These are phyloP conservation scores for Solanum chaucha DNA, from an alignment of 257 asterid genomes.

Conservation along the genomic window DNA sequence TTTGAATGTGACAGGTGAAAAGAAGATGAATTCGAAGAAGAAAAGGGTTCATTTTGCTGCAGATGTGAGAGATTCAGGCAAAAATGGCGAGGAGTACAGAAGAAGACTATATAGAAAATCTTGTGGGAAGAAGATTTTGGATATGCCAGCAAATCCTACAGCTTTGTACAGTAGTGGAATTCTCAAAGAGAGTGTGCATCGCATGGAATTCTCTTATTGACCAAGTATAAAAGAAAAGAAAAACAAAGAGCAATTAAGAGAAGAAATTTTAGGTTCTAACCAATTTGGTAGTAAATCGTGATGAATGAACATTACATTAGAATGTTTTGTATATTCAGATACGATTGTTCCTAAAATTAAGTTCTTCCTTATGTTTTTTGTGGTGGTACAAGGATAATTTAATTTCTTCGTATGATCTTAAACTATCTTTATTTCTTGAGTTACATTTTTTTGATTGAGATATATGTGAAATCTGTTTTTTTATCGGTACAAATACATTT, in stretches of 20 bases:
- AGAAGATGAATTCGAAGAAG: slow-evolving; percentile 21
- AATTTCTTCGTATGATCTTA: background rate
- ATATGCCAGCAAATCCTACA: slow-evolving; percentile 52
- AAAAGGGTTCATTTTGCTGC: slow-evolving; percentile 62
- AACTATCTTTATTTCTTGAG: background rate
- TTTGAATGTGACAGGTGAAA: slow-evolving; percentile 8
- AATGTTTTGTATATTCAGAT: background rate
- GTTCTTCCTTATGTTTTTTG: background rate
- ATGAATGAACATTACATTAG: background rate
- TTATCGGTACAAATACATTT: too few species aligned
- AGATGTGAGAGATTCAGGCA: slow-evolving; percentile 52
- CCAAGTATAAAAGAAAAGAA: background rate
- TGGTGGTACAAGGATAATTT: background rate
- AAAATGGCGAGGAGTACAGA: slow-evolving; percentile 48
- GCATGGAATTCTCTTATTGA: slow-evolving; percentile 29
- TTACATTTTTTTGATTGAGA: too few species aligned
- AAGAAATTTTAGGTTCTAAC: background rate
- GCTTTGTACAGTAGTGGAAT: slow-evolving; percentile 55
- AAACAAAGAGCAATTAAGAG: background rate
- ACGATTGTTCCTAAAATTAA: background rate
- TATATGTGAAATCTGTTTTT: background rate
- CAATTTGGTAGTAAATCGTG: background rate
- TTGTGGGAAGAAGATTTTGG: slow-evolving; percentile 20
- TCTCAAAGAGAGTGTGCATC: slow-evolving; percentile 46
- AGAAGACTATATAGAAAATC: slow-evolving; percentile 13